Base-by-base conservation (phyloP, 2,329 filamentous ascomycete genomes). In the Pseudocercospora eumusae region DNA sequence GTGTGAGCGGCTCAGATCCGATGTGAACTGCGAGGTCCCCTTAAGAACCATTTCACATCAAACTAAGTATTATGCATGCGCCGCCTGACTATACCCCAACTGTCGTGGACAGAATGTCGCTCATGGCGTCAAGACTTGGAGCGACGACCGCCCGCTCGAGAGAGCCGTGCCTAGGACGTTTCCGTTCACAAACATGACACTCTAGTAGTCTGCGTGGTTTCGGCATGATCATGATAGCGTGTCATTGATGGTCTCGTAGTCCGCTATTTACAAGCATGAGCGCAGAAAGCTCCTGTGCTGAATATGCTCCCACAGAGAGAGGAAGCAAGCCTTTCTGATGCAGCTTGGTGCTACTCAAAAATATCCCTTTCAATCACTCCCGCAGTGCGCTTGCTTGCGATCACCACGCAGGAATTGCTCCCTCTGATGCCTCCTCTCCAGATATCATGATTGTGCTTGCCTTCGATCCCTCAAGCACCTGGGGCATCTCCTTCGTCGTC, bases 401-500 rank as follows among this genome's bases (percentile, higher is more conserved):
- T 21, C 15, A n/a, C 11, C 2, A 13, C 21, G 20, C 47, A 23
- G 47, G 23, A 15, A n/a, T 10, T 21, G 23, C 3, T 27, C 15
- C 23, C 11, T 27, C 47, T n/a, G 5, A 25, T 25, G 20, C 47
- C 23, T 50, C 10, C 44, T 31, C 23, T 28, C 20, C 47, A 31
- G 3, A 47, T 23, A 18, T 56, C 13, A 31, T 31, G 54, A 36
- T n/a, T 21, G 50, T 47, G 42, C 28, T 28, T 25, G 42, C 15
- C 7, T 13, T 53, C 45, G 21, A 8, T 40, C 10, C 28, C 13
- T 57, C 47, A 60, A 33, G 57, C 61, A 23, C 61, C 36, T 57
- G 66, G 63, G 2, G 55, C 55, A 53, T 76, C 75, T 62, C 75
- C 74, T 6, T 69, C 71, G 65, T 97, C 93, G 64, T 96, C 92